Conservation (phyloP, 345 rosid genomes). For the Turritis glabra region DNA sequence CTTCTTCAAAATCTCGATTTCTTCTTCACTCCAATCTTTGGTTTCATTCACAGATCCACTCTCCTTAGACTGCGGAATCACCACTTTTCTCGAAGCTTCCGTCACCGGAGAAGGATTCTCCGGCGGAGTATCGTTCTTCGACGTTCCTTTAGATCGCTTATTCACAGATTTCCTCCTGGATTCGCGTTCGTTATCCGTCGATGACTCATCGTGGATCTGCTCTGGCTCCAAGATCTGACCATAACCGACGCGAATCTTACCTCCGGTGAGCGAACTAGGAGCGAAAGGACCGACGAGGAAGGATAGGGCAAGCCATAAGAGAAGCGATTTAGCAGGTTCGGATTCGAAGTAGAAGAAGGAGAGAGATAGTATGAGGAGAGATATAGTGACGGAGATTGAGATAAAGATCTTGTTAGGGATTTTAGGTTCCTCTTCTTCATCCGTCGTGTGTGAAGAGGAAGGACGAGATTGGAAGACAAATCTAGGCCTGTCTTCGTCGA, state of each 20-base stretch:
- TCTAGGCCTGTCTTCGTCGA: slow-evolving; percentile 88
- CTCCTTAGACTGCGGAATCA: slow-evolving; percentile 18
- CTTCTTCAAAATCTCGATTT: slow-evolving; percentile 70
- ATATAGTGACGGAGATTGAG: slow-evolving; percentile 41
- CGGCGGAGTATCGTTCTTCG: slow-evolving; percentile 39
- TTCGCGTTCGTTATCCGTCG: slow-evolving; percentile 45
- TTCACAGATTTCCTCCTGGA: slow-evolving; percentile 47
- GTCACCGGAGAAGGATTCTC: slow-evolving; percentile 6
- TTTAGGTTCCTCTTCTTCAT: slow-evolving; percentile 19
- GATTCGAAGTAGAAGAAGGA: slow-evolving; percentile 62
- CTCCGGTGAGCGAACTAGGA: slow-evolving; percentile 72
- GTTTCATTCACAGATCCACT: slow-evolving; percentile 42
- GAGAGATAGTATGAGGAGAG: slow-evolving; percentile 48
- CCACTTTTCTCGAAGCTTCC: slow-evolving; percentile 39
- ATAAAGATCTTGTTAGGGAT: slow-evolving; percentile 38
- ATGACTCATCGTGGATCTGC: slow-evolving; percentile 34
- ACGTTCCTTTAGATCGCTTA: slow-evolving; percentile 50
- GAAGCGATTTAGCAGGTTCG: slow-evolving; percentile 66
- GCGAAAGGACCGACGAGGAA: slow-evolving; percentile 72
- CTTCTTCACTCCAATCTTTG: slow-evolving; percentile 77
- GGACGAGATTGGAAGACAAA: slow-evolving; percentile 75
- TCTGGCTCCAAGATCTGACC: slow-evolving; percentile 61
- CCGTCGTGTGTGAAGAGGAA: slow-evolving; percentile 28
- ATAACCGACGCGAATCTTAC: slow-evolving; percentile 72
- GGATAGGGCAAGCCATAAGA: slow-evolving; percentile 73